Conservation (phyloP, 2,329 filamentous ascomycete species). For the Thielaviopsis populi region DNA sequence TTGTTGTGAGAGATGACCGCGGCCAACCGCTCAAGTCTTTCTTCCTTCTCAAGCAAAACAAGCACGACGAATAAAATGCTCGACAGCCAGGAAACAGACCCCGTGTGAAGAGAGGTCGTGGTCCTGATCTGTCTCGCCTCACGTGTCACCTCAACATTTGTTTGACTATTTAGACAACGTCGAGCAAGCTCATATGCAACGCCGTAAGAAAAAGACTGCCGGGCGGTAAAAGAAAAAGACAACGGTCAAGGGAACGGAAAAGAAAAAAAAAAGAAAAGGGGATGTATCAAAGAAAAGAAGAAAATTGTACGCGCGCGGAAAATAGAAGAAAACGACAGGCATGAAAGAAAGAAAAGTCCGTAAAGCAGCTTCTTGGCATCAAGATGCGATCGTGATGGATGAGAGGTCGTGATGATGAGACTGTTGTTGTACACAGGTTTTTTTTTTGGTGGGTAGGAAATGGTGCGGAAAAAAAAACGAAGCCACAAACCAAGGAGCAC, state of each 20-base stretch:
- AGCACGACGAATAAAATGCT: background rate
- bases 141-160: background rate
- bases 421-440: slow-evolving; percentile 4
- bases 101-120: background rate
- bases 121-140: background rate
- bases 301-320: slow-evolving; percentile 1
- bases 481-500: background rate
- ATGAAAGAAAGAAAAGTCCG: background rate
- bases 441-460: background rate
- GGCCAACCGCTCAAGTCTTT: background rate
- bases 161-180: background rate
- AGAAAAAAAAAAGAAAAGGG: background rate
- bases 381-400: background rate
- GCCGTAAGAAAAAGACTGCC: background rate
- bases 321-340: slow-evolving; percentile 10
- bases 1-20: background rate
- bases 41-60: background rate
- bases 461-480: background rate
- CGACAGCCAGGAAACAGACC: no score
- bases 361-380: background rate
- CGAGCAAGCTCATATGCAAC: background rate
- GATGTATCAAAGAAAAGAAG: slow-evolving; percentile 4
- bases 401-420: slow-evolving; percentile 4
- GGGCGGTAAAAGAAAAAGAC: background rate
- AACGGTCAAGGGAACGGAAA: background rate